A percentile compares a stretch with the other conserved stretches of the same genome.
Conservation (phyloP, 2,329 filamentous ascomycete species). For the Colletotrichum trifolii region DNA sequence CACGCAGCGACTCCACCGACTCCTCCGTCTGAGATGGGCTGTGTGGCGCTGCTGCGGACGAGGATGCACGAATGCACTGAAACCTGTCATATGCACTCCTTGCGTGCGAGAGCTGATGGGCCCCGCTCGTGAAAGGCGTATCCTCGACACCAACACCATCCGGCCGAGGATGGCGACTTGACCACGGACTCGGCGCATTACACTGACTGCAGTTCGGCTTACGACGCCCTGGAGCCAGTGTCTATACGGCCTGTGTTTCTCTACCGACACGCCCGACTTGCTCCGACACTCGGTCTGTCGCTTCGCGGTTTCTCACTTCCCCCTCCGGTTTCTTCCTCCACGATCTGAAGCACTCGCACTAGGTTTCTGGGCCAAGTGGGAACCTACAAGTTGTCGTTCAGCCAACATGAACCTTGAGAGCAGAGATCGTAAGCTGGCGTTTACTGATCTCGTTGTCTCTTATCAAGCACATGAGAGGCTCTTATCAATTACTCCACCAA, state of each 20-base stretch:
- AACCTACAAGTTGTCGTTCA: constrained; percentile 20
- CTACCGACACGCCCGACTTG: constrained; percentile 22
- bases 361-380: constrained; percentile 7
- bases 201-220: constrained; percentile 10
- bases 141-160: constrained; percentile 10
- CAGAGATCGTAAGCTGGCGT: constrained; percentile 9
- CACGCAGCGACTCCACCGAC: too few relatives aligned
- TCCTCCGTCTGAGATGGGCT: too few relatives aligned
- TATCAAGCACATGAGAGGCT: constrained; percentile 27
- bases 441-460: constrained; percentile 10
- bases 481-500: constrained; percentile 1
- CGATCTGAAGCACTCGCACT: constrained; percentile 31
- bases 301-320: constrained; percentile 1
- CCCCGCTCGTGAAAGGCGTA: not conserved
- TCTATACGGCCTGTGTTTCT: not conserved
- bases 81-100: constrained; percentile 25
- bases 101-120: not conserved
- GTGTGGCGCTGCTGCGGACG: too few relatives aligned
- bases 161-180: constrained; percentile 18
- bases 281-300: constrained; percentile 18
- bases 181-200: not conserved
- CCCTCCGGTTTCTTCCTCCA: constrained; percentile 27
- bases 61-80: constrained; percentile 17
- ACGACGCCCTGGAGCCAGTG: not conserved
- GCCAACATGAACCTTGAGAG: constrained; percentile 18